Evolutionary conservation across 2,329 filamentous ascomycete species (phyloP).

Genomic region (Hortaea werneckii): DNA sequence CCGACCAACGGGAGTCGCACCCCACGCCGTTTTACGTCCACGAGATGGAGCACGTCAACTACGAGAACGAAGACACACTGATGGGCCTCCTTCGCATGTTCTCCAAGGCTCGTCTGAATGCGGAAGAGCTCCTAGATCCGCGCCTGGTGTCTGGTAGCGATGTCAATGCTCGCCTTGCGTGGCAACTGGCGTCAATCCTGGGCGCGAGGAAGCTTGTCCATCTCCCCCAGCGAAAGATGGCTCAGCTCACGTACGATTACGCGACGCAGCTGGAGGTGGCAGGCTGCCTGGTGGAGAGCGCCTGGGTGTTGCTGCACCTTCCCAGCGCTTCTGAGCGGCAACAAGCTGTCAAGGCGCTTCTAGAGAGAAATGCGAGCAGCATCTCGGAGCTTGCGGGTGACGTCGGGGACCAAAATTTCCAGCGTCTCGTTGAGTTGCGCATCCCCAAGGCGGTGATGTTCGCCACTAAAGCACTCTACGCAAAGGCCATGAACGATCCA

Average conservation of each 20-base stretch:
- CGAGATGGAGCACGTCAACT: constrained; percentile 18
- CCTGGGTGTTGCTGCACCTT: constrained; percentile 25
- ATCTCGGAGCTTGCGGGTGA: constrained; percentile 31
- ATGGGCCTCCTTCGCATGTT: constrained; percentile 73
- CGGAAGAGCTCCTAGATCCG: constrained; percentile 65
- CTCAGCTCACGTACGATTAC: constrained; percentile 49
- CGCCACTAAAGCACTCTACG: constrained; percentile 75
- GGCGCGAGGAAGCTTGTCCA: constrained; percentile 20
- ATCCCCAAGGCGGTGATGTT: constrained; percentile 74
- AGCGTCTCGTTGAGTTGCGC: constrained; percentile 45
- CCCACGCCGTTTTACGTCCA: constrained; percentile 55
- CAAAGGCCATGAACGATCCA: constrained; percentile 61
- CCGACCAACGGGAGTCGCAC: constrained; percentile 56
- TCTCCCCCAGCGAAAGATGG: constrained; percentile 40
- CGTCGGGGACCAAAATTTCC: constrained; percentile 23
- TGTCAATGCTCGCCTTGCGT: constrained; percentile 65
- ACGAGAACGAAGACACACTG: constrained; percentile 62
- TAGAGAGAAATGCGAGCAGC: constrained; percentile 62
- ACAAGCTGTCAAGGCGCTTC: constrained; percentile 39
- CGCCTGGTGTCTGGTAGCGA: constrained; percentile 67
- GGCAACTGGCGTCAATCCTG: constrained; percentile 65
- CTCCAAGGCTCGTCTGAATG: constrained; percentile 25
- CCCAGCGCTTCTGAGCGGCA: constrained; percentile 13
- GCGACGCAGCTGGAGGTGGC: constrained; percentile 23
- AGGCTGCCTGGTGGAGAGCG: constrained; percentile 16